Evolutionary conservation across 2,329 filamentous ascomycete species (phyloP), one percentile per base, ranked within the genome.

Genomic region (Penicillium concentricum): DNA sequence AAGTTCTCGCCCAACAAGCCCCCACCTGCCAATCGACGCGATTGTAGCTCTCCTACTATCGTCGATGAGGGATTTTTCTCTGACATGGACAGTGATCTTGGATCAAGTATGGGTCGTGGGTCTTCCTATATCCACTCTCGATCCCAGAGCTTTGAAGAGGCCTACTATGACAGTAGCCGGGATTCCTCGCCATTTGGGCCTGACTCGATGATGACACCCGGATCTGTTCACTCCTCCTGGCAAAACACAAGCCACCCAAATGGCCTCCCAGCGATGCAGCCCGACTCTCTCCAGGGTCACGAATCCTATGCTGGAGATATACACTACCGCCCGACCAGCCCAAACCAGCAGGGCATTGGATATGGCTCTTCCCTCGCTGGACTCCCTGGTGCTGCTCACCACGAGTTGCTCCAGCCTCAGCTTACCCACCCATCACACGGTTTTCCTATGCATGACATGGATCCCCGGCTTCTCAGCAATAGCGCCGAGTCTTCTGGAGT

Each of bases 1-100:
- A 97, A 96, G 75, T 99, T 97, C 77, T 89, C 90, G 2, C 93
- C 93, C 2, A 87, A 88, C 67, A 96, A 94, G 75, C 74, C 80
- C 16, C 77, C 75, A 22, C 70, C 72, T 37, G 84, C 82, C 65
- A 81, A 54, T 56, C 50, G 55, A 34, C 58, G 59, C 15, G 24
- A 44, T 9, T 51, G 38, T 4, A 54, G 57, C 28, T 46, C 58
- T 4, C 42, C 54, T 28, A 49, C 53, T n/a, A 24, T 46, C 10
- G 22, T 13, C 4, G 61, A 59, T 7, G 41, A 52, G 13, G 60
- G 57, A 4, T 56, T 50, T 16, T 54, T 53, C 24, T 78, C 74
- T 54, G 79, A 79, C 38, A 65, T 76, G 13, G 78, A 69, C 5
- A 56, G 54, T 28, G 54, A 56, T 1, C 32, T 52, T 20, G 54